phyloP scores from a whole-genome alignment of 768 basidiomycete genomes.

The Tricholoma terreum region DNA sequence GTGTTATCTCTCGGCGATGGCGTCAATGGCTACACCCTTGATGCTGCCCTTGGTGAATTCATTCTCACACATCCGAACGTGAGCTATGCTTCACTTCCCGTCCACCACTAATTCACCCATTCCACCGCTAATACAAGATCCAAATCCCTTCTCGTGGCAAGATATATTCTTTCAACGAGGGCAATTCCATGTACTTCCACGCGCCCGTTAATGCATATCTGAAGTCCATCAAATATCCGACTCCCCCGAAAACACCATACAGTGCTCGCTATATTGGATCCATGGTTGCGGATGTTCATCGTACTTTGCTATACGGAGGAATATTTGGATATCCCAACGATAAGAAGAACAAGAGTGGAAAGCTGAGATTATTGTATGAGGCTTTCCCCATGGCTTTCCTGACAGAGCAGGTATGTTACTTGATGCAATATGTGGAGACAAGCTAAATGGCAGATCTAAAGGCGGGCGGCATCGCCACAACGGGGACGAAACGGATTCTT shows the following conservation, averaged over 20 bases:
- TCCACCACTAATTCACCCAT: slow-evolving; percentile 3
- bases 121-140: slow-evolving; percentile 50
- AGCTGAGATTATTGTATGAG: slow-evolving; percentile 92
- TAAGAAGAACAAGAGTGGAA: slow-evolving; percentile 96
- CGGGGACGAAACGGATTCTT: slow-evolving; percentile 89
- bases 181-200: slow-evolving; percentile 94
- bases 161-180: slow-evolving; percentile 99
- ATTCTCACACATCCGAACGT: slow-evolving; percentile 97
- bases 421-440: neutral
- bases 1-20: slow-evolving; percentile 94
- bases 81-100: slow-evolving; percentile 20
- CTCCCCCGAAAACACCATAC: slow-evolving; percentile 76
- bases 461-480: slow-evolving; percentile 97
- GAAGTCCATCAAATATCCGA: slow-evolving; percentile 88
- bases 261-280: slow-evolving; percentile 94
- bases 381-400: slow-evolving; percentile 98
- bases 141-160: slow-evolving; percentile 92
- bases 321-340: slow-evolving; percentile 99
- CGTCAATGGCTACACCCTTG: slow-evolving; percentile 97
- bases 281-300: slow-evolving; percentile 98
- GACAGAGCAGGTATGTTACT: slow-evolving; percentile 73
- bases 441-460: slow-evolving; percentile 30
- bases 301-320: slow-evolving; percentile 94
- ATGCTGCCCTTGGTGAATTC: slow-evolving; percentile 94
- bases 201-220: slow-evolving; percentile 78